Conservation (phyloP, 805 yeast genomes). For the Pichia occidentalis region DNA sequence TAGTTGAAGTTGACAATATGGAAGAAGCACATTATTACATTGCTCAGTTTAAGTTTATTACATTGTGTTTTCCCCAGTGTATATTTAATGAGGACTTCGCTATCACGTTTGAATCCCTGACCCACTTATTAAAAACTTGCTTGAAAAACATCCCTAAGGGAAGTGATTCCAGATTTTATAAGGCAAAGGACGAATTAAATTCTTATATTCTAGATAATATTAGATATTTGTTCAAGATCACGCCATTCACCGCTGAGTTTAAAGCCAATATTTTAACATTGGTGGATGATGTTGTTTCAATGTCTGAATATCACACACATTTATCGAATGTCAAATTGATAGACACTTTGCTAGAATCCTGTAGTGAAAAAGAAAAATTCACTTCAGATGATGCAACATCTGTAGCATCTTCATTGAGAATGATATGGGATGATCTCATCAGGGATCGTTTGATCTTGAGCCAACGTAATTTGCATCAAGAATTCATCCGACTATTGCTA, state of each 20-base stretch:
- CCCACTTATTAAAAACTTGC: conserved; percentile 16
- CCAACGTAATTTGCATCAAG: conserved; percentile 58
- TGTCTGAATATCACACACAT: conserved; percentile 19
- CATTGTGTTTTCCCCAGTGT: conserved; percentile 20
- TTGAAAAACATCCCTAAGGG: conserved; percentile 20
- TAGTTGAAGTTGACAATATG: conserved; percentile 15
- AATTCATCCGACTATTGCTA: conserved; percentile 46
- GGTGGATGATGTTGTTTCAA: conserved; percentile 12
- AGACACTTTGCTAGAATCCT: conserved; percentile 11
- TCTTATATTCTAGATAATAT: conserved; percentile 25
- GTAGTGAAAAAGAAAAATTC: conserved; percentile 7
- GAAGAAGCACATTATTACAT: conserved; percentile 20
- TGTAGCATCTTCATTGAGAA: conserved; percentile 31
- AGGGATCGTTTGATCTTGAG: conserved; percentile 56
- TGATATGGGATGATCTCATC: conserved; percentile 54
- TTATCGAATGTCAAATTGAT: conserved; percentile 15
- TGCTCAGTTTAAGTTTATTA: conserved; percentile 22
- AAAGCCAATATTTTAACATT: conserved; percentile 11
- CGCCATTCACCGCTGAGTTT: conserved; percentile 1
- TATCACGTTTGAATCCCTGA: conserved; percentile 20
- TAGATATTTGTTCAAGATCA: conserved; percentile 15
- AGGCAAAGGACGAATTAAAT: conserved; percentile 34
- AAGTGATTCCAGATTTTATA: conserved; percentile 34
- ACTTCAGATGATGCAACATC: conserved; percentile 13
- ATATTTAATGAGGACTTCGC: conserved; percentile 21